phyloP scores from a whole-genome alignment of 192 early-diverging fungal species.

The Mycoemilia scoparia region DNA sequence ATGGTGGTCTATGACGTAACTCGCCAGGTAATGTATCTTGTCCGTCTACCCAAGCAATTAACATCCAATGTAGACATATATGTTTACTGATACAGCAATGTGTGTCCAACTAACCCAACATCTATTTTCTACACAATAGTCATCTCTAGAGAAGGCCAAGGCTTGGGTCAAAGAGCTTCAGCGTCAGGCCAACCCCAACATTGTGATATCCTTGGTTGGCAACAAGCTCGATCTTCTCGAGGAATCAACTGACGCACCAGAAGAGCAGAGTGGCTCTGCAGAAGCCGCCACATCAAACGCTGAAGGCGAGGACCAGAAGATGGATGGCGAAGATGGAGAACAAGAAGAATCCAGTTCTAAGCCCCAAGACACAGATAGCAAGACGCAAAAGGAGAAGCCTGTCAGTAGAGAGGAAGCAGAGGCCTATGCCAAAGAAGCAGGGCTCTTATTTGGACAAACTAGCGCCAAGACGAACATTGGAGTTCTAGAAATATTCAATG shows the following conservation, averaged over 20 bases:
- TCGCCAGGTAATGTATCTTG: conserved; percentile 4
- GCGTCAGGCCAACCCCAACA: conserved; percentile 84
- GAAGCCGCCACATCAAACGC: conserved; percentile 11
- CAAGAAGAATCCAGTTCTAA: conserved; percentile 15
- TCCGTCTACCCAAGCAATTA: conserved; percentile 10
- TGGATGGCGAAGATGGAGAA: conserved; percentile 22
- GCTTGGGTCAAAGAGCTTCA: conserved; percentile 94
- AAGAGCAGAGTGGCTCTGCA: conserved; percentile 8
- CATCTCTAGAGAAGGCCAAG: conserved; percentile 83
- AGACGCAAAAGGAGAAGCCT: no score
- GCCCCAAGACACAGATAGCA: conserved; percentile 47
- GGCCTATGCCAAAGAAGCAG: conserved; percentile 60
- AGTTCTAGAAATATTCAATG: conserved; percentile 78
- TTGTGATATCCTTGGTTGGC: conserved; percentile 89
- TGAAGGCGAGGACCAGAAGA: conserved; percentile 2
- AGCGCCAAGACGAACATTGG: conserved; percentile 70
- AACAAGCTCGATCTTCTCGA: conserved; percentile 85
- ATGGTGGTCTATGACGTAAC: conserved; percentile 96
- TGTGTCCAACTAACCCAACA: conserved; percentile 4
- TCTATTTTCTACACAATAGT: no score
- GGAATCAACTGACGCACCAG: no score
- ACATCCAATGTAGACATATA: conserved; percentile 13
- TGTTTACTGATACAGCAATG: neutral
- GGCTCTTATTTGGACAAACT: conserved; percentile 77
- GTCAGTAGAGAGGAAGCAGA: no score